Base-by-base conservation (phyloP, 2,329 filamentous ascomycete genomes). In the Paramyrothecium sp. region DNA sequence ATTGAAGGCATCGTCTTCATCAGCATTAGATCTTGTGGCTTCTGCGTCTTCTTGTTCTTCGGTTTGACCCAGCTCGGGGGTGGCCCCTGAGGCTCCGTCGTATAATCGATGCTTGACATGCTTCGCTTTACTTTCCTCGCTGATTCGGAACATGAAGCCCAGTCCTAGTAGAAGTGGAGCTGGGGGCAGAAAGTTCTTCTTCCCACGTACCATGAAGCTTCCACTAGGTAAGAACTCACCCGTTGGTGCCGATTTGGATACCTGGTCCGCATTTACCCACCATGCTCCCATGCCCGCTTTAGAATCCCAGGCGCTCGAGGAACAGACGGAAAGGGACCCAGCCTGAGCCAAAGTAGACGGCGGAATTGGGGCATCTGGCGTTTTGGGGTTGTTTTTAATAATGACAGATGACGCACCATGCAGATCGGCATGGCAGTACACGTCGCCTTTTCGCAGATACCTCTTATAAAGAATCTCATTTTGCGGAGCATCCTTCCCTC, bases 251-350 rank as follows among this genome's bases (percentile, higher is more conserved):
- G 87, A 91, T 75, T 98, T 98, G 11, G 90, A 92, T 0, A 99
- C 91, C 71, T 98, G 93, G 55, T 94, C 88, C 2, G 91, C 89
- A 60, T 89, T 87, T 0, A 96, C 94, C 95, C 95, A 99, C 89
- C 91, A 99, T 10, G 94, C 93, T 19, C 90, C 89, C 90, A 98
- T 96, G 17, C 92, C 86, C 10, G 94, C 94, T 73, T 99, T 99
- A 1, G 91, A 94, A 59, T 98, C 95, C 95, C 95, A 99, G 0
- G 94, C 95, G 56, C 81, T 89, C 1, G 92, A 97, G 10, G 91
- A 90, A 60, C 91, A 91, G 5, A 99, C 90, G 0, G 89, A 88
- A 30, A 97, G 76, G 49, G 88, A 89, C 0, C 95, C 95, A 3
- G 95, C 95, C 75, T 99, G 95, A 0, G 91, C 89, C 3, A 99